Evolutionary conservation across 2,329 filamentous ascomycete genomes (phyloP), one percentile per base, ranked within the genome.

Genomic region (Akanthomyces muscarius): DNA sequence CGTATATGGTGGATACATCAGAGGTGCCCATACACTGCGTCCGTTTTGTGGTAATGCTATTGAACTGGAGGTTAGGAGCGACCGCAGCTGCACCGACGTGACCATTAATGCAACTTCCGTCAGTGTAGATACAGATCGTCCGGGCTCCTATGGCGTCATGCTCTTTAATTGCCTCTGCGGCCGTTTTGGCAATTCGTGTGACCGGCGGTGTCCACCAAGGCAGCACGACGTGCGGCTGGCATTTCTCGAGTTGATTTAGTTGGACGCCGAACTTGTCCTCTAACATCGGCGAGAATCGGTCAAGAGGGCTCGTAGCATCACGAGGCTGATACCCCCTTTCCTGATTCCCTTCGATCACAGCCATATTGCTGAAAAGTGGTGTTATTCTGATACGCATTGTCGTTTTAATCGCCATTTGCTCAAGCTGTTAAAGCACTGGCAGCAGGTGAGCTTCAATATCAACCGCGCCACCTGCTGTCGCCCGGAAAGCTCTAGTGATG

Each of bases 401-500:
- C 4, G 67, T 64, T 36, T 71, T 69, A 5, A 69, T 59, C 5
- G 66, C 68, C n/a, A 66, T 65, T 57, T 68, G 65, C 65, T 62
- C 52, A 18, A 72, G 60, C 28, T 65, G 65, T 30, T 69, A 60
- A 60, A 64, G 36, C 18, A 68, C 47, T 23, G 66, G 69, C 3
- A 67, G 64, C 42, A 72, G 62, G 47, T 72, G 53, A 25, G 69
- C 67, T 63, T 70, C 69, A 13, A 71, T 65, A 23, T 71, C 69
- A 28, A 71, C 65, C 21, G 65, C 65, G 10, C 60, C 64, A 10
- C 65, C 65, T 18, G 68, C 66, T 16, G 67, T 69, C 30, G 66
- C 70, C n/a, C 63, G 66, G 53, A 70, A 70, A 51, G 66, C 69
- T 41, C 69, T 65, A 8, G 68, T 71, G 63, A 71, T 71, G 41